Evolutionary conservation across 805 yeast genomes (phyloP), one percentile per base, ranked within the genome.

Genomic region (Saturnispora saitoi): DNA sequence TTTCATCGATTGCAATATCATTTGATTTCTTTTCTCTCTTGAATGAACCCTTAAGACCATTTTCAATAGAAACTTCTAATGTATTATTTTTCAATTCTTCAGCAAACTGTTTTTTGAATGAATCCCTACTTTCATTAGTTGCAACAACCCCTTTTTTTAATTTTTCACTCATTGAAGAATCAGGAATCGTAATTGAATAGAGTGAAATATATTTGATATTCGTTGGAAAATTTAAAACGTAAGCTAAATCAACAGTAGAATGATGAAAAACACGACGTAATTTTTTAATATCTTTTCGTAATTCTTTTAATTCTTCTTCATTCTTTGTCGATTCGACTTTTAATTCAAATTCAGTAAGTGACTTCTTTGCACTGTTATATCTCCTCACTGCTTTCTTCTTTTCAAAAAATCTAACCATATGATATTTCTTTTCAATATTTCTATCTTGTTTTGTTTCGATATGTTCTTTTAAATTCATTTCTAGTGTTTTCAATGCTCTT

Each of bases 361-460:
- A 60, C 41, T 69, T 71, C 42, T 57, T 60, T 2, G 78, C 76
- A 48, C 70, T 74, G 54, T 82, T 84, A 59, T 86, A 78, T 50
- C 71, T 76, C 60, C 95, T 76, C 24, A 78, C 56, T 0, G 96
- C 93, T 72, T 89, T 90, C 68, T 88, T 87, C 60, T 76, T 79
- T 65, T 90, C 98, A 53, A 93, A 87, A 62, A 93, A 93, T 55
- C 91, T 76, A 43, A 93, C 88, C 90, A 88, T 89, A 62, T 88
- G 96, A 63, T 93, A 93, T 67, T 83, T 86, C 56, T 80, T 76
- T 11, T 87, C 70, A 64, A 57, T 65, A 26, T 58, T 68, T 54
- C 68, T 70, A 1, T 74, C 70, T 54, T 68, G 70, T 42, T 70
- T 61, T 39, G 66, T 64, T 38, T 60, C 49, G 49, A 70, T 70